Conservation (phyloP, 2,329 filamentous ascomycete genomes). For the Thermothelomyces thermophilus region DNA sequence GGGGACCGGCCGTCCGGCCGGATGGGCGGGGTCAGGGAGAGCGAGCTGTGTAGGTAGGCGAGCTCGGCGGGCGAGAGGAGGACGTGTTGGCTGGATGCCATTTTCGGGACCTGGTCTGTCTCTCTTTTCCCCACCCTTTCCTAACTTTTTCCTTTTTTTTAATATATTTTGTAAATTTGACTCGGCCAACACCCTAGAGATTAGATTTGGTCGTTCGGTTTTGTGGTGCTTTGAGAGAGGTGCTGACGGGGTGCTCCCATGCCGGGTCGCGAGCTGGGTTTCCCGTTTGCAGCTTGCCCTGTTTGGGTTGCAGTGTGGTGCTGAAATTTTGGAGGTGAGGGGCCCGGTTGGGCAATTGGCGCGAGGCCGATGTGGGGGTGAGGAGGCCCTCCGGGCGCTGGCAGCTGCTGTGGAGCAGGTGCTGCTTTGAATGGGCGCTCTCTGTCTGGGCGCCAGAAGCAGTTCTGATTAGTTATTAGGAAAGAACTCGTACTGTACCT, state of each 20-base stretch:
- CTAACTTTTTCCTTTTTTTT: neutral
- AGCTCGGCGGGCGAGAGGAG: constrained; percentile 93
- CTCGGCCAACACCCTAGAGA: neutral
- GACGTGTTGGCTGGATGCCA: constrained; percentile 60
- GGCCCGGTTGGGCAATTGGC: constrained; percentile 6
- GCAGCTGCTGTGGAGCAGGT: too few species aligned
- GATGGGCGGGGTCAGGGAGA: constrained; percentile 73
- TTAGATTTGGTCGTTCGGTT: neutral
- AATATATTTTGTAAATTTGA: too few species aligned
- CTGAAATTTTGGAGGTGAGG: constrained; percentile 12
- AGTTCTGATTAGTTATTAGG: too few species aligned
- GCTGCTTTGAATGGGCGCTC: too few species aligned
- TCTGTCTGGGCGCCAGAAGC: too few species aligned
- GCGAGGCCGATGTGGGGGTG: constrained; percentile 13
- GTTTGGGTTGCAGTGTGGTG: neutral
- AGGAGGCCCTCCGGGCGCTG: too few species aligned
- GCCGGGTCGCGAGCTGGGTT: neutral
- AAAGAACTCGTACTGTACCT: too few species aligned
- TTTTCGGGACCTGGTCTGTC: constrained; percentile 26
- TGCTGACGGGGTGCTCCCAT: neutral
- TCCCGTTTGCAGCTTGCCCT: neutral
- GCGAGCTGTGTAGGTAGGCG: constrained; percentile 85
- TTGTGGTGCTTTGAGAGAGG: neutral
- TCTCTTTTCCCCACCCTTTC: neutral
- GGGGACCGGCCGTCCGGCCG: constrained; percentile 79